These are phyloP conservation scores for Setomelanomma holmii DNA, from an alignment of 2,329 filamentous ascomycete genomes.

Conservation along the genomic window DNA sequence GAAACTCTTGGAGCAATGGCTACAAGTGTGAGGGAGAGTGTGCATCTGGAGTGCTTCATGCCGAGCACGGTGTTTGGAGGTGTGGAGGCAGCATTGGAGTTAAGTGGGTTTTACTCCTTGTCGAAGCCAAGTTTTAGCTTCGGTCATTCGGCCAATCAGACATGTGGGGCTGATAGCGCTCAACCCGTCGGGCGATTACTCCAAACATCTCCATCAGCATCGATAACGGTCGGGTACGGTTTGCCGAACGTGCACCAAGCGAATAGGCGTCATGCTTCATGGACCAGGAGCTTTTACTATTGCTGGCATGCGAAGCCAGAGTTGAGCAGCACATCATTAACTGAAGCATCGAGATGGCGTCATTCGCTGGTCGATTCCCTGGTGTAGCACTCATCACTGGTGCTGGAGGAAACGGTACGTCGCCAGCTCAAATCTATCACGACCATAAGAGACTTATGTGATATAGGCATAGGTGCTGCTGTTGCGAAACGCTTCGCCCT, in stretches of 20 bases:
- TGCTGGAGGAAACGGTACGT: conserved; percentile 43
- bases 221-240: not conserved
- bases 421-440: not conserved
- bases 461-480: conserved; percentile 62
- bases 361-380: conserved; percentile 22
- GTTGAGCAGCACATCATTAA: too few species aligned
- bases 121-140: conserved; percentile 1
- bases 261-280: not conserved
- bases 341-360: conserved; percentile 23
- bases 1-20: conserved; percentile 35
- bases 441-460: conserved; percentile 5
- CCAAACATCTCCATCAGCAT: conserved; percentile 1
- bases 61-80: conserved; percentile 14
- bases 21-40: conserved; percentile 33
- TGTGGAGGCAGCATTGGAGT: conserved; percentile 18
- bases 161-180: not conserved
- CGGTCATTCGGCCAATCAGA: not conserved
- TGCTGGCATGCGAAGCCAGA: too few species aligned
- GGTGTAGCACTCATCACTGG: conserved; percentile 45
- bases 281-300: not conserved
- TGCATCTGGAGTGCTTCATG: conserved; percentile 24
- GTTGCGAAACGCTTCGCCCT: conserved; percentile 59
- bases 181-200: conserved; percentile 1
- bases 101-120: not conserved
- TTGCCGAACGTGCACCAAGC: not conserved